phyloP scores from a whole-genome alignment of 106 monocot species.

The Apostasia ramifera region DNA sequence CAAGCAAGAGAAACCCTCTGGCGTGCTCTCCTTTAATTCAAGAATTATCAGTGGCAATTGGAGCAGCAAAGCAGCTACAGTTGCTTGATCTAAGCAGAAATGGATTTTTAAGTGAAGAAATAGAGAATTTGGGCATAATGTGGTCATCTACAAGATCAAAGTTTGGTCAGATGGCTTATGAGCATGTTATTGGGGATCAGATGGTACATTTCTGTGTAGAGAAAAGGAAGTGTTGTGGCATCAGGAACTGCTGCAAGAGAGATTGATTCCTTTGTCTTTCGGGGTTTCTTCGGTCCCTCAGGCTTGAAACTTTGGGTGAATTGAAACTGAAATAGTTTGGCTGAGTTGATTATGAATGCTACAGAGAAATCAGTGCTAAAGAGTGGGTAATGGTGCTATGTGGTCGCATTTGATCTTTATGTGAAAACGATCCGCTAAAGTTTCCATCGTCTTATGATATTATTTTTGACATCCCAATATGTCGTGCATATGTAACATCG shows the following conservation, averaged over 20 bases:
- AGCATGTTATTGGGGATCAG: conserved; percentile 37
- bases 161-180: conserved; percentile 16
- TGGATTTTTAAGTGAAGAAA: conserved; percentile 15
- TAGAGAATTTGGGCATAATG: conserved; percentile 21
- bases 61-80: conserved; percentile 16
- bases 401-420: too few species aligned
- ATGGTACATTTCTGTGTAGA: conserved; percentile 54
- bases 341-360: too few species aligned
- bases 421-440: too few species aligned
- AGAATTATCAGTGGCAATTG: conserved; percentile 30
- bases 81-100: conserved; percentile 54
- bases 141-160: conserved; percentile 37
- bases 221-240: conserved; percentile 57
- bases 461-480: too few species aligned
- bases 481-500: too few species aligned
- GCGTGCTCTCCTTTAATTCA: conserved; percentile 13
- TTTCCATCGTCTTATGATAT: too few species aligned
- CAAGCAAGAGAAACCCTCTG: conserved; percentile 1
- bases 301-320: too few species aligned
- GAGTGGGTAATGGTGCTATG: too few species aligned
- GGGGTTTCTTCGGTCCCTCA: too few species aligned
- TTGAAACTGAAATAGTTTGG: too few species aligned
- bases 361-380: too few species aligned
- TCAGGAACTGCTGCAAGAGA: conserved; percentile 48
- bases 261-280: conserved; percentile 12